These are phyloP conservation scores for Lachnellula cervina DNA, from an alignment of 2,329 filamentous ascomycete species.

Conservation along the genomic window DNA sequence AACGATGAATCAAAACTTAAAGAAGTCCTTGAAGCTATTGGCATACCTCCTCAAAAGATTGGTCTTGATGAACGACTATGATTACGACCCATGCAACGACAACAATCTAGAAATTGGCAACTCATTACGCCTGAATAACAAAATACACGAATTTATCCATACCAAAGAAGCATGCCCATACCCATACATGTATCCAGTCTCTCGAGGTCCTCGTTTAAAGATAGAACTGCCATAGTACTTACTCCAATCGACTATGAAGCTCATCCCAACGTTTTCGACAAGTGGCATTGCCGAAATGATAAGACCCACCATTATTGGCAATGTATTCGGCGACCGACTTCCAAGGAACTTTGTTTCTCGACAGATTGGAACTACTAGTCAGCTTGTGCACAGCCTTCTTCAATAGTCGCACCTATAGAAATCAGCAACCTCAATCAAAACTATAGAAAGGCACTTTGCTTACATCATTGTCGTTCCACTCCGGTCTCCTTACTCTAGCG, in stretches of 20 bases:
- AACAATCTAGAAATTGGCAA: neutral
- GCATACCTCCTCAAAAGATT: constrained; percentile 14
- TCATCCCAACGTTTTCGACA: constrained; percentile 55
- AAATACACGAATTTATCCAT: neutral
- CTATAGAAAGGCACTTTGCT: constrained; percentile 33
- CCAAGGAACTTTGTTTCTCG: constrained; percentile 47
- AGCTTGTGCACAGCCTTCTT: constrained; percentile 39
- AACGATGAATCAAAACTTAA: constrained; percentile 36
- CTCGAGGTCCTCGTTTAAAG: neutral
- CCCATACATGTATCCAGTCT: neutral
- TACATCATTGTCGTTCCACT: constrained; percentile 61
- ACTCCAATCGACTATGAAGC: constrained; percentile 15
- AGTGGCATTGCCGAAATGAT: constrained; percentile 54
- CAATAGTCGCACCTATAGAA: constrained; percentile 40
- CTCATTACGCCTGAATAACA: neutral
- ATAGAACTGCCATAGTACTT: neutral
- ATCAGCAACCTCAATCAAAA: neutral
- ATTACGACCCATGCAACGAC: neutral
- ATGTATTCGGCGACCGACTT: constrained; percentile 53
- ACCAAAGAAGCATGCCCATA: neutral
- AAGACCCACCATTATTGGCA: constrained; percentile 46
- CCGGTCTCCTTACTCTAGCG: constrained; percentile 59
- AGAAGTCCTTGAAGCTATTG: constrained; percentile 35
- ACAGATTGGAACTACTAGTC: constrained; percentile 10
- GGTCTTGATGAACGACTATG: constrained; percentile 4